Evolutionary conservation across 78 protist species (phyloP), one percentile per base, ranked within the genome.

Genomic region (Monosiga brevicollis): DNA sequence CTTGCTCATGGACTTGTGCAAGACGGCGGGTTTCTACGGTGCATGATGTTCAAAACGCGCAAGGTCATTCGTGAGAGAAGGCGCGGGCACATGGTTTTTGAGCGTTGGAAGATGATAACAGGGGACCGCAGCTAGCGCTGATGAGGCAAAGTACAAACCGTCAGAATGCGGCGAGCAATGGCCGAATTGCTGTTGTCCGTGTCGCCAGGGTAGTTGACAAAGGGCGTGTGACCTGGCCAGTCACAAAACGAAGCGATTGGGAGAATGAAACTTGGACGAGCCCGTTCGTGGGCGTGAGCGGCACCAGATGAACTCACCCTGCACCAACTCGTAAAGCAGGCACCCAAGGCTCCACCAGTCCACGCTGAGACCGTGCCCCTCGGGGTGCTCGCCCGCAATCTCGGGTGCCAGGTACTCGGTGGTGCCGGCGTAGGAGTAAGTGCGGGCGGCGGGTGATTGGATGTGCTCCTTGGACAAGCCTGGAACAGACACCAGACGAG

Each of bases 331-430:
- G 86, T 81, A 95, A 42, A 92, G 73, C 23, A 95, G 77, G 1
- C 93, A 87, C 36, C 97, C 97, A 25, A 95, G 87, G 39, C 90
- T 62, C 99, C 99, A 96, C 97, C 97, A 95, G 81, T 96, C 98
- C 32, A 95, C 96, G 0, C 87, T 78, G 35, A 79, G 86, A n/a
- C 90, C 93, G 84, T 94, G 88, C 3, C 95, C 94, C 29, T 87
- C 39, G 93, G 86, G 9, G 85, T 87, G 9, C 1, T 26, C 35
- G 24, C 3, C 11, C 23, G 90, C 83, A 15, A 93, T 88, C 83
- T 84, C 87, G 23, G 87, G 87, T 24, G 87, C 82, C 84, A 37
- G 40, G 75, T 38, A 80, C 84, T 97, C 98, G n/a, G 97, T 95
- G 0, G 99, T 97, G 25, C 99, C 99, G 83, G 98, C 96, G 88